Percentiles rank a stretch among this genome's conserved stretches.
These are phyloP conservation scores for Hericium alpestre DNA, from an alignment of 768 basidiomycete species.

Conservation along the genomic window DNA sequence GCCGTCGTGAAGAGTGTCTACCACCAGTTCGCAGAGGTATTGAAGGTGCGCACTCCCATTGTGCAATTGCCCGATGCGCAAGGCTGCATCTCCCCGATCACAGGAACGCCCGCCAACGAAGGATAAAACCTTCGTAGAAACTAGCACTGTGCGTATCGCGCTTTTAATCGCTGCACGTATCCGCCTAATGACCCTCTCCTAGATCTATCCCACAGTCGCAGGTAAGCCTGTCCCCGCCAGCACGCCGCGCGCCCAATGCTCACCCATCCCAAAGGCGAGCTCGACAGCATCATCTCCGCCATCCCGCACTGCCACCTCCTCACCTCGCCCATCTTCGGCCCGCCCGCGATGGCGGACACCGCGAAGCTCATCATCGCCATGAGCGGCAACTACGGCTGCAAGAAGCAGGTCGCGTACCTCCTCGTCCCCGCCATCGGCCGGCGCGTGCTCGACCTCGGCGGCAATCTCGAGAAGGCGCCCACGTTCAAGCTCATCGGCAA, in stretches of 20 bases:
- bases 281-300: constrained; percentile 56
- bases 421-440: constrained; percentile 70
- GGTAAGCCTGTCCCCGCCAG: constrained; percentile 20
- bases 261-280: constrained; percentile 35
- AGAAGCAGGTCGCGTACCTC: constrained; percentile 70
- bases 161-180: constrained; percentile 10
- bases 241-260: background rate
- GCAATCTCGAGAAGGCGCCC: constrained; percentile 73
- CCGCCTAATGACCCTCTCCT: background rate
- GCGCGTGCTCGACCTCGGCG: constrained; percentile 74
- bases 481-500: constrained; percentile 76
- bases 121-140: constrained; percentile 76
- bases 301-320: constrained; percentile 55
- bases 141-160: constrained; percentile 57
- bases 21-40: constrained; percentile 42
- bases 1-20: constrained; percentile 57
- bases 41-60: constrained; percentile 22
- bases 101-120: constrained; percentile 29
- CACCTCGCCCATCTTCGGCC: constrained; percentile 68
- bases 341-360: constrained; percentile 54
- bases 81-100: background rate
- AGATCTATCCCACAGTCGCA: constrained; percentile 48
- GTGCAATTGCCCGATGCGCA: background rate
- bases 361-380: constrained; percentile 64
- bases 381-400: constrained; percentile 73